Evolutionary conservation across 2,329 filamentous ascomycete species (phyloP).

Genomic region (Penicillium hordei): DNA sequence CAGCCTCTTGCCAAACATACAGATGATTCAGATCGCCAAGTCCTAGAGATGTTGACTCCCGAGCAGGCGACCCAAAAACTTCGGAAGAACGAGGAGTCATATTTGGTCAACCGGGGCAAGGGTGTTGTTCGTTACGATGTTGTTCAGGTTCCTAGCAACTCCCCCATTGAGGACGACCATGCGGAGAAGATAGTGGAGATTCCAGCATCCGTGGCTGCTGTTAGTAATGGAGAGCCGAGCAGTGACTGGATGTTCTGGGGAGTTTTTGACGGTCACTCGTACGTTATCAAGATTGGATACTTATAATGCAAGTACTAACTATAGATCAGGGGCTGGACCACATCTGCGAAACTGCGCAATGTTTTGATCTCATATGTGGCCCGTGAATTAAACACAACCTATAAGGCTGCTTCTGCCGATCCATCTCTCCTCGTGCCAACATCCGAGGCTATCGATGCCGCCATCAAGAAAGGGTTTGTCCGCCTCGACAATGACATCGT

Average conservation of each 20-base stretch:
- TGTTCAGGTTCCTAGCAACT: slow-evolving; percentile 91
- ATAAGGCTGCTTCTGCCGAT: slow-evolving; percentile 68
- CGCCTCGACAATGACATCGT: slow-evolving; percentile 92
- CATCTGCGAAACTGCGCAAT: slow-evolving; percentile 91
- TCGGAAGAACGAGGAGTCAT: slow-evolving; percentile 86
- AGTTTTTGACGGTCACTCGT: slow-evolving; percentile 96
- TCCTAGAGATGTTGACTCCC: slow-evolving; percentile 93
- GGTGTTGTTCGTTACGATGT: slow-evolving; percentile 94
- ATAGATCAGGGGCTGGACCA: slow-evolving; percentile 80
- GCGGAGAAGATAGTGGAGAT: slow-evolving; percentile 97
- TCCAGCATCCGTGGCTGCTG: slow-evolving; percentile 59
- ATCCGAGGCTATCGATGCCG: slow-evolving; percentile 77
- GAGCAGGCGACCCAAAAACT: slow-evolving; percentile 91
- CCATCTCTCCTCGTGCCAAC: slow-evolving; percentile 63
- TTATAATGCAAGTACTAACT: slow-evolving; percentile 14
- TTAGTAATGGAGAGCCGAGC: slow-evolving; percentile 55
- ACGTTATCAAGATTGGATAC: slow-evolving; percentile 39
- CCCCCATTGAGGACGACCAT: slow-evolving; percentile 97
- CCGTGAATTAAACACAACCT: slow-evolving; percentile 86
- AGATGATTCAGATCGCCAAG: slow-evolving; percentile 77
- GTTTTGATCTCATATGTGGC: slow-evolving; percentile 90
- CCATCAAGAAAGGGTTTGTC: slow-evolving; percentile 89
- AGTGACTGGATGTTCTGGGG: slow-evolving; percentile 99
- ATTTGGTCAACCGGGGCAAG: slow-evolving; percentile 80
- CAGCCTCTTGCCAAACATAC: slow-evolving; percentile 85